These are phyloP conservation scores for Malus hybrid DNA, from an alignment of 331 rosid species.

Conservation along the genomic window DNA sequence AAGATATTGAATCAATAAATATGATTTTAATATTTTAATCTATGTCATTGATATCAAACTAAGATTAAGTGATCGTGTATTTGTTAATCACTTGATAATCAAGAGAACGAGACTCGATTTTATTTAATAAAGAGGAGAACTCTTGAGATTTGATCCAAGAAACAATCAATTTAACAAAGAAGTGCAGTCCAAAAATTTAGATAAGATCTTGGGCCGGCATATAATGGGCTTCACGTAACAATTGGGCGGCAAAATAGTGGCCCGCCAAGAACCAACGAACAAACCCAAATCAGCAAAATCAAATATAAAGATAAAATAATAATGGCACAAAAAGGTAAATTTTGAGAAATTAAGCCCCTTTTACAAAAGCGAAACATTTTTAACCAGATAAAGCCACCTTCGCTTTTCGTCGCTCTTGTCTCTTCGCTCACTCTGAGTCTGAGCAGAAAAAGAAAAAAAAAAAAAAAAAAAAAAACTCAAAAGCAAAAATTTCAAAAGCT, in stretches of 20 bases:
- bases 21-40: too few relatives aligned
- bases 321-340: constrained; percentile 28
- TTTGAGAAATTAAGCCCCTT: constrained; percentile 21
- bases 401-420: constrained; percentile 15
- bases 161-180: not conserved
- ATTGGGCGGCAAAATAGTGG: not conserved
- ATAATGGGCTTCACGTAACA: not conserved
- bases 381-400: constrained; percentile 37
- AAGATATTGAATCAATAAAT: too few relatives aligned
- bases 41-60: too few relatives aligned
- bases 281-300: not conserved
- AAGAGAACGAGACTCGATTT: too few relatives aligned
- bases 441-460: not conserved
- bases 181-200: not conserved
- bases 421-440: constrained; percentile 12
- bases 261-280: not conserved
- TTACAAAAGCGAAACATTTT: constrained; percentile 23
- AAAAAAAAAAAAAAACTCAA: not conserved
- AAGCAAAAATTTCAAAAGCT: not conserved
- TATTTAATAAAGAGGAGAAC: too few relatives aligned
- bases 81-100: too few relatives aligned
- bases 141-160: not conserved
- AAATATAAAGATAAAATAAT: not conserved
- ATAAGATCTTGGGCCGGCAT: not conserved
- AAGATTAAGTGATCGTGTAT: too few relatives aligned